Percentiles rank a stretch among this genome's conserved stretches.
phyloP scores from a whole-genome alignment of 2,329 filamentous ascomycete species.

The Diaporthe citri region DNA sequence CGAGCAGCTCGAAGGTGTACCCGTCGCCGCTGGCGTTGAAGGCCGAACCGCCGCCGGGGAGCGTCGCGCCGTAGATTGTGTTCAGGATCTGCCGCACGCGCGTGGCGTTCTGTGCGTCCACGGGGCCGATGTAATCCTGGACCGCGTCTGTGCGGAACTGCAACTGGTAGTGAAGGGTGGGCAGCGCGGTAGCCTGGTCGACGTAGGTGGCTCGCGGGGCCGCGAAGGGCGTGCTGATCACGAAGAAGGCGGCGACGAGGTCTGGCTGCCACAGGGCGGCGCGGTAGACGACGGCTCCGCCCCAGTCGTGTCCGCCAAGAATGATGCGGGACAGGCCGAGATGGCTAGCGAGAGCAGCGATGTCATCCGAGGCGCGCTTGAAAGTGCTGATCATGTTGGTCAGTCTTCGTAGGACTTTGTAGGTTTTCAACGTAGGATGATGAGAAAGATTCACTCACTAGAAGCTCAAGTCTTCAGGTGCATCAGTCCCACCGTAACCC shows the following conservation, averaged over 20 bases:
- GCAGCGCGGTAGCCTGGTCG: slow-evolving; percentile 64
- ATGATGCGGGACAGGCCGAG: slow-evolving; percentile 66
- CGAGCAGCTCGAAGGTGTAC: slow-evolving; percentile 72
- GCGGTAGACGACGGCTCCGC: slow-evolving; percentile 82
- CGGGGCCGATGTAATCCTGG: slow-evolving; percentile 60
- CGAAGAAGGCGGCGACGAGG: slow-evolving; percentile 80
- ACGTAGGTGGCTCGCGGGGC: slow-evolving; percentile 65
- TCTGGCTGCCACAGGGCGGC: slow-evolving; percentile 79
- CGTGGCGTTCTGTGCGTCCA: slow-evolving; percentile 52
- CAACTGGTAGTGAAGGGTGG: slow-evolving; percentile 85
- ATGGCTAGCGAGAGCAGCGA: slow-evolving; percentile 61
- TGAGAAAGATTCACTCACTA: slow-evolving; percentile 60
- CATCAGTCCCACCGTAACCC: slow-evolving; percentile 83
- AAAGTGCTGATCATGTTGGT: slow-evolving; percentile 51
- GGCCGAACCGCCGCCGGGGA: slow-evolving; percentile 62
- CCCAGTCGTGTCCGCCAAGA: slow-evolving; percentile 94
- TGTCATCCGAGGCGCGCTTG: slow-evolving; percentile 80
- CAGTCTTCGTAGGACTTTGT: neutral
- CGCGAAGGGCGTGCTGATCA: slow-evolving; percentile 82
- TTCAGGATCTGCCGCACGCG: slow-evolving; percentile 78
- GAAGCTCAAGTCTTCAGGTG: slow-evolving; percentile 69
- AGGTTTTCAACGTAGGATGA: accelerated
- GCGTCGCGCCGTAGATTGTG: slow-evolving; percentile 76
- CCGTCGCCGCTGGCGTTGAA: slow-evolving; percentile 73
- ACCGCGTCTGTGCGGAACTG: slow-evolving; percentile 81